Percentiles rank a stretch among this genome's conserved stretches.
phyloP scores from a whole-genome alignment of 257 asterid species.

The Ballota nigra region DNA sequence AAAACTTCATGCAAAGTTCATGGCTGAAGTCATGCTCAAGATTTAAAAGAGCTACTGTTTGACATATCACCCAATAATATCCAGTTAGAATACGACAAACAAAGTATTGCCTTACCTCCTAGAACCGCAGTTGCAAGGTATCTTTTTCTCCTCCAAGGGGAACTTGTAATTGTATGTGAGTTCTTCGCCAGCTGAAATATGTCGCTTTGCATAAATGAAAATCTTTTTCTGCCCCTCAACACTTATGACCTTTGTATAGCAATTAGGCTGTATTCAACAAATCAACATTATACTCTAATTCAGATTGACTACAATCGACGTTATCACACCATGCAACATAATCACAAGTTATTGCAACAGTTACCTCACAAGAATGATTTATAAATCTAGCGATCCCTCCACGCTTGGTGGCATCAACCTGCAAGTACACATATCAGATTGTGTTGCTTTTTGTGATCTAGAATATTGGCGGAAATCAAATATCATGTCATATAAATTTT shows the following conservation, averaged over 20 bases:
- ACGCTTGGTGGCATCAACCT: constrained; percentile 99
- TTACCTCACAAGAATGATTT: constrained; percentile 99
- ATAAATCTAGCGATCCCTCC: constrained; percentile 98
- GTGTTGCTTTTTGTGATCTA: background rate
- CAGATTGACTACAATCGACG: constrained; percentile 14
- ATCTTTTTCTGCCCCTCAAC: constrained; percentile 97
- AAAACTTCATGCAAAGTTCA: background rate
- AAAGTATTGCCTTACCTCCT: constrained; percentile 51
- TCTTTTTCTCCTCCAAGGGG: constrained; percentile 95
- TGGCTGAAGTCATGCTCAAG: background rate
- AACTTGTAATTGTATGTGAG: constrained; percentile 94
- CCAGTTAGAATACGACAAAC: background rate
- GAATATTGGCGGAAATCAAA: constrained; percentile 9
- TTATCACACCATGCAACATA: constrained; percentile 23
- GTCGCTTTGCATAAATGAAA: constrained; percentile 94
- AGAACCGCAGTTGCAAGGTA: constrained; percentile 97
- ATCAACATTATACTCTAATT: constrained; percentile 21
- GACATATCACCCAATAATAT: background rate
- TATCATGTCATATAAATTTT: constrained; percentile 9
- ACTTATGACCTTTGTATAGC: constrained; percentile 96
- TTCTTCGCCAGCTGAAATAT: constrained; percentile 91
- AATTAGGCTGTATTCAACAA: constrained; percentile 75
- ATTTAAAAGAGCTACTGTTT: background rate
- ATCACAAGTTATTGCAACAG: constrained; percentile 10
- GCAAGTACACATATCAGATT: constrained; percentile 23